Percentiles rank a stretch among this genome's conserved stretches.
Conservation (phyloP, 2,329 filamentous ascomycete species). For the Pseudogymnoascus sp. region DNA sequence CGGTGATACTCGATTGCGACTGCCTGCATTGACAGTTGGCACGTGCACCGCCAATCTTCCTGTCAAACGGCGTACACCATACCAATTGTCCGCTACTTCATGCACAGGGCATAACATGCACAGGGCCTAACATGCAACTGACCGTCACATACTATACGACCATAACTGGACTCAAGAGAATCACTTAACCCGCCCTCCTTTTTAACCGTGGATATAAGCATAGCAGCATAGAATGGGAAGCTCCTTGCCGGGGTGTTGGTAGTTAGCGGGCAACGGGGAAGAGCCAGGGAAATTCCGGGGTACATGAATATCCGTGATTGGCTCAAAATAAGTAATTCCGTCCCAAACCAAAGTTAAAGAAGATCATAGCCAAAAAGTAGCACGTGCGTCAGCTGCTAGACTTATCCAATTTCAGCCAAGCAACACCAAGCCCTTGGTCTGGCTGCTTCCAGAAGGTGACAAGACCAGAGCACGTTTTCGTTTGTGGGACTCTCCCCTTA, state of each 20-base stretch:
- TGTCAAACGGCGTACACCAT: neutral
- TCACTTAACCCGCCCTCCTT: too few relatives aligned
- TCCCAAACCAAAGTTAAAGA: neutral
- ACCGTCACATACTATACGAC: neutral
- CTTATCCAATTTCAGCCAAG: constrained; percentile 1
- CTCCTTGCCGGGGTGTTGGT: neutral
- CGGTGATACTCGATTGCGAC: neutral
- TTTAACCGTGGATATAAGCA: neutral
- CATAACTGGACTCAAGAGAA: neutral
- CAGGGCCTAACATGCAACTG: too few relatives aligned
- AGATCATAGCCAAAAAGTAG: neutral
- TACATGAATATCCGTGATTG: neutral
- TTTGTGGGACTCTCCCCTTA: neutral
- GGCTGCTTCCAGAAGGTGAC: constrained; percentile 1
- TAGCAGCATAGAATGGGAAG: neutral
- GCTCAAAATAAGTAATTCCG: neutral
- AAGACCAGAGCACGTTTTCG: neutral
- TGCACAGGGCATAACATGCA: neutral
- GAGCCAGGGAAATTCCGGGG: neutral
- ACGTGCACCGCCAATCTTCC: neutral
- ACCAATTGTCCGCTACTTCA: neutral
- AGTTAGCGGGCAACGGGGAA: neutral
- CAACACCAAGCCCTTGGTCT: neutral
- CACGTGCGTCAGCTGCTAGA: neutral
- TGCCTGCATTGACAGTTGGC: neutral